Base-by-base conservation (phyloP, 345 rosid species). In the Cardiospermum halicacabum region DNA sequence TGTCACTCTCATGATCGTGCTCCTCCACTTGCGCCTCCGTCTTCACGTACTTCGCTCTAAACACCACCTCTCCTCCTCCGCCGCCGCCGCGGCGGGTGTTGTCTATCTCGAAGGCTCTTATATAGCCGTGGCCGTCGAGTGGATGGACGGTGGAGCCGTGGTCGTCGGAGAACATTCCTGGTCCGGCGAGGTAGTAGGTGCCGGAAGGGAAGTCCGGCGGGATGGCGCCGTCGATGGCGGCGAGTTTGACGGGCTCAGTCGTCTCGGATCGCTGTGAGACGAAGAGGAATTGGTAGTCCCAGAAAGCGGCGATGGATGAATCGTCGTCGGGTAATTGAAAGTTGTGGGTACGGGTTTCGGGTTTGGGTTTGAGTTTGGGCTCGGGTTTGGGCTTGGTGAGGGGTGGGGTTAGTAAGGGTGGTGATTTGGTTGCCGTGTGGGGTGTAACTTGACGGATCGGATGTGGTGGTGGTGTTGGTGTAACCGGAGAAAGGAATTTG, bases 111-210 rank as follows among this genome's bases (percentile, higher is more conserved):
- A 92, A 92, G 18, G 96, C 85, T 62, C 96, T 81, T 22, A 92
- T 82, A 64, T 92, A 92, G 2, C 98, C 96, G 11, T 92, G 98
- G 13, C 96, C 96, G 62, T 92, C 98, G 7, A 92, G 59, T 2
- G 98, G 98, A 67, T 89, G 98, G 56, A 92, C 96, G 2, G 93
- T 81, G 12, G 98, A 92, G 15, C 98, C 98, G 7, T 92, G 82
- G 60, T 92, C 98, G 36, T 92, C 98, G 1, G 81, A 56, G 64
- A 92, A 92, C 5, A 92, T 71, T 7, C 98, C 96, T 3, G 96
- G 98, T 15, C 98, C 96, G 45, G 89, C 62, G 7, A 92, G 72
- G 76, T 87, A 92, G 68, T 92, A 92, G 1, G 93, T 92, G 28
- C 98, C 96, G 3, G 84, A 73, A 11, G 96, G 96, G 71, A 92